A percentile compares a stretch with the other conserved stretches of the same genome.
Evolutionary conservation across 345 rosid species (phyloP).

Genomic region (Citrus unshiu): DNA sequence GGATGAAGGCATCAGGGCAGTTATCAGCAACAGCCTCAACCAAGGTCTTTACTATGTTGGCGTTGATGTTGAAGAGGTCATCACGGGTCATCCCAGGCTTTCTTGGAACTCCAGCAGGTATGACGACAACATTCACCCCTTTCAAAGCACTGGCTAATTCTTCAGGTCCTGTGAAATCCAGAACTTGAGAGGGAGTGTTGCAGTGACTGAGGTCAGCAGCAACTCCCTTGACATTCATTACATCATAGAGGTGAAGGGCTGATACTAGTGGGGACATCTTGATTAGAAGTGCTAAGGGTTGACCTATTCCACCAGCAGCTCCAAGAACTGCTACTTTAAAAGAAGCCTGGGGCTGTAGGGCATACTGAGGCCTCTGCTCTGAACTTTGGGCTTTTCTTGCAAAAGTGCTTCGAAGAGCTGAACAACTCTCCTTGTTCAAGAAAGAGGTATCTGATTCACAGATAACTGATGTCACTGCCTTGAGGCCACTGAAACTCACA

Average conservation of each 20-base stretch:
- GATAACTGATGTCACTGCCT: conserved; percentile 48
- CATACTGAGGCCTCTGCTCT: conserved; percentile 30
- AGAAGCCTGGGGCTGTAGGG: conserved; percentile 63
- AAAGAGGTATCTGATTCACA: conserved; percentile 54
- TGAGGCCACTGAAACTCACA: conserved; percentile 54
- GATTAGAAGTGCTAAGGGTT: conserved; percentile 75
- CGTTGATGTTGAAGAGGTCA: conserved; percentile 93
- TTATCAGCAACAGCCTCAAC: conserved; percentile 89
- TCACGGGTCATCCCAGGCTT: conserved; percentile 98
- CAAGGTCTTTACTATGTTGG: conserved; percentile 67
- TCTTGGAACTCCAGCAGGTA: conserved; percentile 91
- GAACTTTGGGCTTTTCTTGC: conserved; percentile 32
- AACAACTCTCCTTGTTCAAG: conserved; percentile 44
- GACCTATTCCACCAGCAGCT: conserved; percentile 94
- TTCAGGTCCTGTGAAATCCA: conserved; percentile 76
- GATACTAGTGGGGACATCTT: conserved; percentile 97
- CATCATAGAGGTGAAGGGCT: conserved; percentile 73
- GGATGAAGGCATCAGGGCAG: conserved; percentile 87
- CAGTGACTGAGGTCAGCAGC: conserved; percentile 96
- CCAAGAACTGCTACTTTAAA: conserved; percentile 89
- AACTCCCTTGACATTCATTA: conserved; percentile 92
- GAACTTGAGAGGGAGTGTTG: conserved; percentile 86
- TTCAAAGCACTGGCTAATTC: conserved; percentile 69
- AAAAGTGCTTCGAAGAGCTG: conserved; percentile 42
- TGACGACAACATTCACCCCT: conserved; percentile 78